These are phyloP conservation scores for Alternaria hordeiaustralica DNA, from an alignment of 2,329 filamentous ascomycete genomes.

Conservation along the genomic window DNA sequence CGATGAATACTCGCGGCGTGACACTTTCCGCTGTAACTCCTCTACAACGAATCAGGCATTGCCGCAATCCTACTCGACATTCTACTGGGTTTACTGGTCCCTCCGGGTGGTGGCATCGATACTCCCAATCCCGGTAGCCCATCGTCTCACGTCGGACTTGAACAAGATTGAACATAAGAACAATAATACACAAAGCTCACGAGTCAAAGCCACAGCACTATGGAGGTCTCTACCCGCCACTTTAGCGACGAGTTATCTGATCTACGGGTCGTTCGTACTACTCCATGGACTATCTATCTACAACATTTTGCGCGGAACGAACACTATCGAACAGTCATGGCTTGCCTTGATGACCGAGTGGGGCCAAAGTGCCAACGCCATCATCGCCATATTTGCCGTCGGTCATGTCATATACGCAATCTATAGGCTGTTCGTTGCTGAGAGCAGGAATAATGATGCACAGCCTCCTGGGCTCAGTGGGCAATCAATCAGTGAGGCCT, in stretches of 20 bases:
- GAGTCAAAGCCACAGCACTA: background rate
- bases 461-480: background rate
- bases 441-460: rapidly evolving
- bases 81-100: background rate
- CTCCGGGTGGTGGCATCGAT: background rate
- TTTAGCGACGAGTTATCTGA: background rate
- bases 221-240: background rate
- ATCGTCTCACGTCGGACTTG: background rate
- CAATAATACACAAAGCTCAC: background rate
- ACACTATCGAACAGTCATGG: background rate
- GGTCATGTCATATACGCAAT: background rate
- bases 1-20: rapidly evolving
- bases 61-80: background rate
- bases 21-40: rapidly evolving
- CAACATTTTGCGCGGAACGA: background rate
- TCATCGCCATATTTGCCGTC: background rate
- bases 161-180: background rate
- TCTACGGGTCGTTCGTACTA: background rate
- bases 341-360: rapidly evolving
- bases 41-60: rapidly evolving
- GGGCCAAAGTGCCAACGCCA: background rate
- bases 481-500: background rate
- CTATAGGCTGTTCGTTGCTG: background rate
- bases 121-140: background rate
- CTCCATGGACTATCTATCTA: background rate